Evolutionary conservation across 2,329 filamentous ascomycete genomes (phyloP), one percentile per base, ranked within the genome.

Genomic region (Ceratocystis ficicola): DNA sequence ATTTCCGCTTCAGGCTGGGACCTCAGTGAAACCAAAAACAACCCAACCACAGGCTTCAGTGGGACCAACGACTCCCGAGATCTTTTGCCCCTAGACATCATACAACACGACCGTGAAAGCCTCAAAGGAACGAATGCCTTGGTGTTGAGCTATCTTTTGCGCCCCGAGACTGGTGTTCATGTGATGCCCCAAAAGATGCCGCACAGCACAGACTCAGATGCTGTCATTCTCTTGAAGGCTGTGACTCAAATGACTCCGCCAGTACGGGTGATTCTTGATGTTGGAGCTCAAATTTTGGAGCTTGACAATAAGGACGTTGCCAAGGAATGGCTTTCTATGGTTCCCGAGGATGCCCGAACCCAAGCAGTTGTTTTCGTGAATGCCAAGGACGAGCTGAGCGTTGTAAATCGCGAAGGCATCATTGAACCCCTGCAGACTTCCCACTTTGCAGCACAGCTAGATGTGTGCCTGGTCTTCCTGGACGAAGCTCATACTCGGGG

Each of bases 401-500:
- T 87, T 0, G 48, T 86, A 0, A 79, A 84, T 67, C 76, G 78
- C 0, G 72, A 73, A 2, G 80, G 78, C 0, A 71, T 72, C 0
- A 69, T 78, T 0, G 80, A 85, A 46, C 70, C 74, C 0, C 75
- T 91, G 0, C 77, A 80, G 2, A 78, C 76, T 0, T 90, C 88
- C 0, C 79, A 85, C 0, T 89, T 82, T 69, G 73, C 75, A 0
- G 75, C 77, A 0, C 79, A 84, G 5, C 73, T 87, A 0, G 81
- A 83, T 4, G 69, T 69, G 0, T 91, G 87, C 65, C 72, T 89
- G 0, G 77, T 90, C 0, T 91, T 85, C 65, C 76, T 92, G 0
- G 87, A 91, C 62, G 83, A 91, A 66, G 80, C 81, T 0, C 87
- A 91, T 68, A 89, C 87, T 0, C 74, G 87, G 68, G 87, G 88